A percentile compares a stretch with the other conserved stretches of the same genome.
phyloP scores from a whole-genome alignment of 139 green algal genomes.

The Gonium pectorale region DNA sequence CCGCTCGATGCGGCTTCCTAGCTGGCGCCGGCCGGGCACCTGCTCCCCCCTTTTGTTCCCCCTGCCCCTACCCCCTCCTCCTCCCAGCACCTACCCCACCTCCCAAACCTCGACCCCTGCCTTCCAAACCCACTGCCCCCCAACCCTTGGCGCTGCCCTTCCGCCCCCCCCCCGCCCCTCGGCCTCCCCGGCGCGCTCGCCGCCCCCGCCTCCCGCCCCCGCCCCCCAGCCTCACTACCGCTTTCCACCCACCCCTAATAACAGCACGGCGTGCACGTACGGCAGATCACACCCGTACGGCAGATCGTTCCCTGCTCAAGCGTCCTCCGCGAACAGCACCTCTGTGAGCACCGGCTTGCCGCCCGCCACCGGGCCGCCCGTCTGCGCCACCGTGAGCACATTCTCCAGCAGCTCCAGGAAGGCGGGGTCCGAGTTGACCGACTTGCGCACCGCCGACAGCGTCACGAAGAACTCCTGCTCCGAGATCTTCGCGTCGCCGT shows the following conservation, averaged over 20 bases:
- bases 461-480: slow-evolving; percentile 44
- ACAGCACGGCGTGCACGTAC: no score
- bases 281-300: no score
- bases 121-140: no score
- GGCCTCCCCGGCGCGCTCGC: not conserved
- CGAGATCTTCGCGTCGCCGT: slow-evolving; percentile 28
- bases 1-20: no score
- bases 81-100: not conserved
- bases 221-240: no score
- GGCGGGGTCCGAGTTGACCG: not conserved
- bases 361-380: not conserved
- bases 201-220: not conserved
- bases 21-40: no score
- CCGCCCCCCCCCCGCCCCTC: not conserved
- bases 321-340: slow-evolving; percentile 15
- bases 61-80: not conserved
- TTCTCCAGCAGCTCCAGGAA: slow-evolving; percentile 28
- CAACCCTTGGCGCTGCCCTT: not conserved
- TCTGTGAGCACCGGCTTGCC: not conserved
- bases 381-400: not conserved
- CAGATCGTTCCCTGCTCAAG: no score
- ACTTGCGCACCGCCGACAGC: slow-evolving; percentile 1
- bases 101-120: not conserved
- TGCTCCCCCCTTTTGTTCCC: no score
- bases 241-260: no score